Conservation (phyloP, 257 asterid genomes). For the Forsythia suspensa region DNA sequence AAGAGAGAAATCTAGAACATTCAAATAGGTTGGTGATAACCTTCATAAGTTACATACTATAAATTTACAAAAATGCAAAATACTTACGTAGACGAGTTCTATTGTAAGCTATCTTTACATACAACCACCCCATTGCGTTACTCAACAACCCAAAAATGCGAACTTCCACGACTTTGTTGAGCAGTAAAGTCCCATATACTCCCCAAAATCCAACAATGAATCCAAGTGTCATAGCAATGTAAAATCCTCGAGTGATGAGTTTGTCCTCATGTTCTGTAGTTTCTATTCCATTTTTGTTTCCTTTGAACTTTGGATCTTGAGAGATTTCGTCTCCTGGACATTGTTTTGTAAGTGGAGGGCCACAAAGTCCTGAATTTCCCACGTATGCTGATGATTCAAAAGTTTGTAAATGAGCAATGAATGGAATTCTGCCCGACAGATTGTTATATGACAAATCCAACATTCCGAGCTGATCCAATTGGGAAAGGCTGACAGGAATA, state of each 20-base stretch:
- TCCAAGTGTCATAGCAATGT: conserved; percentile 1
- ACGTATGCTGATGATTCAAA: conserved; percentile 1
- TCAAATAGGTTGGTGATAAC: too few species aligned
- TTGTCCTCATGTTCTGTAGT: conserved; percentile 9
- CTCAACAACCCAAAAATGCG: too few species aligned
- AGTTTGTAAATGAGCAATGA: neutral
- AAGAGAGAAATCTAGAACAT: too few species aligned
- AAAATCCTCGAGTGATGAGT: conserved; percentile 14
- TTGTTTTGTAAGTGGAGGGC: conserved; percentile 16
- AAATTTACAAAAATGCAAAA: too few species aligned
- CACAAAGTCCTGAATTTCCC: conserved; percentile 19
- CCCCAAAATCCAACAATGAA: conserved; percentile 26
- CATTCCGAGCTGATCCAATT: neutral
- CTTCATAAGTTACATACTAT: too few species aligned
- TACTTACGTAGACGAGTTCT: too few species aligned
- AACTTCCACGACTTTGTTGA: neutral
- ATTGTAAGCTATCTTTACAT: too few species aligned
- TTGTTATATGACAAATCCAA: conserved; percentile 28
- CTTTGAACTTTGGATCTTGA: neutral
- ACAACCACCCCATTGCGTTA: too few species aligned
- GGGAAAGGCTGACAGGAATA: neutral
- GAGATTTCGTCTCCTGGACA: conserved; percentile 13
- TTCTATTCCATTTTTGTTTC: neutral
- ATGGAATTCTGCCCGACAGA: conserved; percentile 31
- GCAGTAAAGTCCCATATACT: conserved; percentile 4